Conservation (phyloP, 1,284 basidiomycete species). For the Filobasidium uniguttulatum region DNA sequence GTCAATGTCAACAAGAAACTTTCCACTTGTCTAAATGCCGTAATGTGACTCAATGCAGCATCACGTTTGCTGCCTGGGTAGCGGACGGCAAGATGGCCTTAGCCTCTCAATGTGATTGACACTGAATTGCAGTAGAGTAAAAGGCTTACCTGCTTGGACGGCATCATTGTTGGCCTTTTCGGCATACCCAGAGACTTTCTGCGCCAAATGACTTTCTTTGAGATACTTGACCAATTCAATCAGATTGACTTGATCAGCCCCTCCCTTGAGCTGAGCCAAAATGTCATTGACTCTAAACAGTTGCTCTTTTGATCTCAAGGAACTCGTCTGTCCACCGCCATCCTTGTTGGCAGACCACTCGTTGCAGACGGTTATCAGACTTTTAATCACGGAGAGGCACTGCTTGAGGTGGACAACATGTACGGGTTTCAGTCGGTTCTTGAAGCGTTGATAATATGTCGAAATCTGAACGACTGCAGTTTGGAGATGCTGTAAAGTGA, state of each 20-base stretch:
- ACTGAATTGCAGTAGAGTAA: not conserved
- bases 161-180: slow-evolving; percentile 51
- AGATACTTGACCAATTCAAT: slow-evolving; percentile 73
- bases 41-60: slow-evolving; percentile 38
- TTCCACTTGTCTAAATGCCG: slow-evolving; percentile 73
- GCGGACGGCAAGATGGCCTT: not conserved
- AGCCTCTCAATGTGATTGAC: not conserved
- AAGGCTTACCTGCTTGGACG: not conserved
- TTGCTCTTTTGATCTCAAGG: slow-evolving; percentile 21
- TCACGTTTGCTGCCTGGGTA: not conserved
- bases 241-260: slow-evolving; percentile 55
- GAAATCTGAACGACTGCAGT: slow-evolving; percentile 63
- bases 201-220: slow-evolving; percentile 64
- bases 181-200: slow-evolving; percentile 61
- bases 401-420: slow-evolving; percentile 72
- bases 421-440: slow-evolving; percentile 53
- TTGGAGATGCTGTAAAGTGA: slow-evolving; percentile 49
- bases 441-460: slow-evolving; percentile 66
- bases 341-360: slow-evolving; percentile 34
- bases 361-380: slow-evolving; percentile 4
- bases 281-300: slow-evolving; percentile 44
- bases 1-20: slow-evolving; percentile 70
- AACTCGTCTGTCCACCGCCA: slow-evolving; percentile 7
- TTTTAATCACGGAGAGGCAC: slow-evolving; percentile 41
- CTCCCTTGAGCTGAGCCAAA: slow-evolving; percentile 52